Base-by-base conservation (phyloP, 768 basidiomycete genomes). In the Paxillus ammoniavirescens region DNA sequence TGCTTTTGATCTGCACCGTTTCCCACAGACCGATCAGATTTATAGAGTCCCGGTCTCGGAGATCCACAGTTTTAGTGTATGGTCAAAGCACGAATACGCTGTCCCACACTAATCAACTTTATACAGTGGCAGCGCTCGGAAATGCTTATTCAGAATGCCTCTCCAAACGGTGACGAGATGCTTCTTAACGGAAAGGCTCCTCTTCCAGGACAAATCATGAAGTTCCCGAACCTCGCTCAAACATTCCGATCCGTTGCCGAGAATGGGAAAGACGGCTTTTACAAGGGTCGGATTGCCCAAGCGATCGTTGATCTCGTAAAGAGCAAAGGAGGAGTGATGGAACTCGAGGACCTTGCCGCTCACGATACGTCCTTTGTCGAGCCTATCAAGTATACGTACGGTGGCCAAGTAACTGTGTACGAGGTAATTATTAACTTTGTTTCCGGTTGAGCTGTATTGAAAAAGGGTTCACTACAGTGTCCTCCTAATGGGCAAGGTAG, bases 401-500 rank as follows among this genome's bases (percentile, higher is more conserved):
- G 79, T 17, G 76, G 79, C 8, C 89, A 93, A 53, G 88, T 98
- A 7, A 93, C 93, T 0, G 76, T 98, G 0, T 93, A 93, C 68
- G 96, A 99, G 81, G 93, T 90, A 61, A 55, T 76, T 23, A n/a
- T 7, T 15, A 35, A 9, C 15, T 23, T 17, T 13, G 18, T 3
- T 42, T 48, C 13, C 42, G 36, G 9, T 44, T 49, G 42, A 30
- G 26, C 10, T 31, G 17, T 42, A 23, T 13, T 30, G 7, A 42
- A 55, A 26, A 15, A 30, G 31, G 5, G 43, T 48, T 56, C 17
- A 38, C 14, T 42, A 6, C 42, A 93, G 92, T 96, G 93, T 62
- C 96, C 95, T 8, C 96, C 96, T 0, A 98, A 97, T 67, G 94
- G 96, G 8, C 95, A 98, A 81, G 96, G 95, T 64, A 12, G 55